These are phyloP conservation scores for Obelidium mucronatum DNA, from an alignment of 192 early-diverging fungal species.

Conservation along the genomic window DNA sequence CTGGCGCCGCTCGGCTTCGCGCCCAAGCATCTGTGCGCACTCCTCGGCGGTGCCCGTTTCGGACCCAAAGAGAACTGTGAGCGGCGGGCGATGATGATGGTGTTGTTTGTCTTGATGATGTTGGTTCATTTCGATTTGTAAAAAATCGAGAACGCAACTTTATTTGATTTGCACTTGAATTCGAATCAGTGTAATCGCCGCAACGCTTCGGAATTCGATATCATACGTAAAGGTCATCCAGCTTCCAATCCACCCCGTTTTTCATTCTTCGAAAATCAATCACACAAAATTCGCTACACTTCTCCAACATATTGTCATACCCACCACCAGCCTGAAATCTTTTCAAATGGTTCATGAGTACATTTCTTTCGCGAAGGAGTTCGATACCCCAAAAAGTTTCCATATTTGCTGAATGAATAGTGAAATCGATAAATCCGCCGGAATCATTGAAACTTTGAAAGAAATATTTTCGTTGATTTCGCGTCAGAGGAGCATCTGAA, in stretches of 20 bases:
- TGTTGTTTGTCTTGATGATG: too few relatives aligned
- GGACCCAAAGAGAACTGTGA: too few relatives aligned
- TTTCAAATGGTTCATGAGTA: slow-evolving; percentile 22
- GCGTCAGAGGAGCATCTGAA: too few relatives aligned
- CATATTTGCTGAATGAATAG: slow-evolving; percentile 34
- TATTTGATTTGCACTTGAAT: too few relatives aligned
- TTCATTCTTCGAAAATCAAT: slow-evolving; percentile 15
- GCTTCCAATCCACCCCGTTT: slow-evolving; percentile 3
- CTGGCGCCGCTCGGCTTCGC: slow-evolving; percentile 80
- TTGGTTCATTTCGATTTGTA: too few relatives aligned
- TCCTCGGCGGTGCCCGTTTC: slow-evolving; percentile 96
- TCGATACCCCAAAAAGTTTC: slow-evolving; percentile 36
- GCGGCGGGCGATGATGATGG: too few relatives aligned
- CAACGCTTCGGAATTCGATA: too few relatives aligned
- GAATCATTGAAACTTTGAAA: too few relatives aligned
- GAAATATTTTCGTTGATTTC: too few relatives aligned
- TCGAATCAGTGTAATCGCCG: too few relatives aligned
- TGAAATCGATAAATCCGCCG: slow-evolving; percentile 44
- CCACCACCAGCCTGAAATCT: slow-evolving; percentile 29
- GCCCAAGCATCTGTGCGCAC: slow-evolving; percentile 79
- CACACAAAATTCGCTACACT: slow-evolving; percentile 1
- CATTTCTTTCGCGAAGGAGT: slow-evolving; percentile 35
- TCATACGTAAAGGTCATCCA: slow-evolving; percentile 23
- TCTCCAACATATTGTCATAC: slow-evolving; percentile 8
- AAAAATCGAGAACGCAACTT: too few relatives aligned